Percentiles rank a stretch among this genome's conserved stretches.
Evolutionary conservation across 2,329 filamentous ascomycete species (phyloP).

Genomic region (Aureobasidium leucospermi): DNA sequence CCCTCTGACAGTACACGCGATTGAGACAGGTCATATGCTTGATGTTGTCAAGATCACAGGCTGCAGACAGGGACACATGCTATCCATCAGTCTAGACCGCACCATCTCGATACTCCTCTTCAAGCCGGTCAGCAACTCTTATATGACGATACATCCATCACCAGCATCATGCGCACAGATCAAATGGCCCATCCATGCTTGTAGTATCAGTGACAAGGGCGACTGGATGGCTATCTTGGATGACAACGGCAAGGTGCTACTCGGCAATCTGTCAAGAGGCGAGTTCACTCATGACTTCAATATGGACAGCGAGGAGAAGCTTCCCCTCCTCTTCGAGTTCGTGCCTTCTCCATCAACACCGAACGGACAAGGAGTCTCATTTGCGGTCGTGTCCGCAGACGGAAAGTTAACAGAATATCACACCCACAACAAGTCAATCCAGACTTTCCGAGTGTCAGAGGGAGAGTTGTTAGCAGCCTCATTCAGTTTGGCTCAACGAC

Average conservation of each 20-base stretch:
- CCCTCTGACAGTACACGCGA: constrained; percentile 52
- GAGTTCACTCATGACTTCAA: constrained; percentile 50
- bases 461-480: constrained; percentile 14
- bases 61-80: constrained; percentile 56
- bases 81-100: constrained; percentile 64
- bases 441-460: constrained; percentile 18
- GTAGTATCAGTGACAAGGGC: constrained; percentile 58
- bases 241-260: constrained; percentile 46
- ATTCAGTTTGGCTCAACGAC: background rate
- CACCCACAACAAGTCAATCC: constrained; percentile 31
- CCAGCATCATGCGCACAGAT: constrained; percentile 17
- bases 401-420: constrained; percentile 56
- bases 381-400: constrained; percentile 58
- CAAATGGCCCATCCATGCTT: constrained; percentile 39
- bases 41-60: constrained; percentile 61
- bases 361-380: constrained; percentile 26
- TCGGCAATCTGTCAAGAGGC: constrained; percentile 57
- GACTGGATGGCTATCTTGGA: constrained; percentile 62
- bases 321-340: constrained; percentile 59
- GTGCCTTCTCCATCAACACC: constrained; percentile 31
- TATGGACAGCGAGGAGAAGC: constrained; percentile 51
- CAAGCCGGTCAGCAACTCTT: constrained; percentile 7
- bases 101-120: constrained; percentile 22
- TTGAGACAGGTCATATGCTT: constrained; percentile 56
- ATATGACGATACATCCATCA: constrained; percentile 17